Conservation (phyloP, 768 basidiomycete species). For the Boletus pseudo-olivaceus region DNA sequence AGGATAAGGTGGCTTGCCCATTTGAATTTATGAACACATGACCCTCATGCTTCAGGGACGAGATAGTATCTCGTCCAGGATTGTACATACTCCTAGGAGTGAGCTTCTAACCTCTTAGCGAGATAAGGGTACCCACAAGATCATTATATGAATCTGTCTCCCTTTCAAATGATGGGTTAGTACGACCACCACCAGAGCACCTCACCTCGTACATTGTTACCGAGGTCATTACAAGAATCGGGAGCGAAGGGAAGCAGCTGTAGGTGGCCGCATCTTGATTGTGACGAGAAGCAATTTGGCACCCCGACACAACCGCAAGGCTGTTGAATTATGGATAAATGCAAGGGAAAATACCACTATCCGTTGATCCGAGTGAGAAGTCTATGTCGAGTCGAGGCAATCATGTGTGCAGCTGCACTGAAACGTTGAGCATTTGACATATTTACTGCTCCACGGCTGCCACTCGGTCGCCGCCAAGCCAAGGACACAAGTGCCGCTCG, state of each 20-base stretch:
- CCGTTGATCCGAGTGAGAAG: not conserved
- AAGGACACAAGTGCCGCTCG: not conserved
- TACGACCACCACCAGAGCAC: not conserved
- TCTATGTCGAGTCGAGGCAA: not conserved
- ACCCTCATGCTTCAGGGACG: conserved; percentile 11
- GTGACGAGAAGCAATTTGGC: not conserved
- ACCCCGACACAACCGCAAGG: not conserved
- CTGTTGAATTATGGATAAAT: not conserved
- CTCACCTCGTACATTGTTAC: not conserved
- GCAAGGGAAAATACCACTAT: not conserved
- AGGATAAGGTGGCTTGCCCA: not conserved
- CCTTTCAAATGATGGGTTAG: not conserved
- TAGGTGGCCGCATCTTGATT: not conserved
- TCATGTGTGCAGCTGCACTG: not conserved
- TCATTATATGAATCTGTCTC: not conserved
- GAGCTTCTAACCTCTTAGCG: not conserved
- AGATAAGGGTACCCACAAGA: conserved; percentile 5
- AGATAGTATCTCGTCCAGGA: not conserved
- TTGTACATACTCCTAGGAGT: not conserved
- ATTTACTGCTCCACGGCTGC: not conserved
- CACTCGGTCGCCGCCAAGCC: conserved; percentile 6
- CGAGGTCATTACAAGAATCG: not conserved
- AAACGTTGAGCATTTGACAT: not conserved
- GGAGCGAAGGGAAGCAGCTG: not conserved
- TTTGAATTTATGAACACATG: not conserved